Percentiles rank a stretch among this genome's conserved stretches.
Evolutionary conservation across 2,329 filamentous ascomycete genomes (phyloP).

Genomic region (Herpotrichia juniperi): DNA sequence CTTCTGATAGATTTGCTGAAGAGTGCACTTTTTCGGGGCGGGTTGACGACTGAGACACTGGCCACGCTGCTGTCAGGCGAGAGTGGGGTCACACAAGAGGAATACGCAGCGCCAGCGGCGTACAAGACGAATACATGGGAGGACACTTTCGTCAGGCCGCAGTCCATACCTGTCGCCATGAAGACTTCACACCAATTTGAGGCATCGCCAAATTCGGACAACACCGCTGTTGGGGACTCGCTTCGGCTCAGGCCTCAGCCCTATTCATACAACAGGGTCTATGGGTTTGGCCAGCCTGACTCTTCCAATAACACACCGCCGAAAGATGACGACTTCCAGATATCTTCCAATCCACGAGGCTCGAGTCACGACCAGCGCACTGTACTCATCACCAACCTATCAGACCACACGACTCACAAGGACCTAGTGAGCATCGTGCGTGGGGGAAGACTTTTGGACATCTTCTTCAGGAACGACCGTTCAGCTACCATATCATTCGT

Average conservation of each 20-base stretch:
- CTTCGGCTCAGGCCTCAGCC: conserved; percentile 16
- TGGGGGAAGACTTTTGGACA: conserved; percentile 73
- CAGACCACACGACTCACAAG: conserved; percentile 66
- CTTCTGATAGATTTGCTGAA: conserved; percentile 49
- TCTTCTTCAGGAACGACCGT: conserved; percentile 68
- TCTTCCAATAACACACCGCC: conserved; percentile 19
- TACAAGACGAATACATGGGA: conserved; percentile 21
- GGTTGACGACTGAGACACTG: conserved; percentile 57
- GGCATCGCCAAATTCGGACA: conserved; percentile 21
- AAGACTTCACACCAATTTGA: conserved; percentile 9
- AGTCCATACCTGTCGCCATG: conserved; percentile 15
- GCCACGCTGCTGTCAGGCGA: conserved; percentile 52
- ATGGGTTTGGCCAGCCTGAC: conserved; percentile 25
- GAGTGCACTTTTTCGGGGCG: conserved; percentile 57
- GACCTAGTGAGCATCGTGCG: conserved; percentile 70
- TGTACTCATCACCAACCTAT: conserved; percentile 66
- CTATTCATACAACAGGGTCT: conserved; percentile 17
- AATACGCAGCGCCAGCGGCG: conserved; percentile 7
- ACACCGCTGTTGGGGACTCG: conserved; percentile 25
- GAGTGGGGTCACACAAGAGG: conserved; percentile 19
- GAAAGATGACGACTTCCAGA: conserved; percentile 22
- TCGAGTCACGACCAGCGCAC: conserved; percentile 57
- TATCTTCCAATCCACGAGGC: conserved; percentile 17
- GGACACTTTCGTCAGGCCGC: conserved; percentile 16
- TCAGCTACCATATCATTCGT: conserved; percentile 74